phyloP scores from a whole-genome alignment of 2,329 filamentous ascomycete genomes.

The Dothideomycetes sp. region DNA sequence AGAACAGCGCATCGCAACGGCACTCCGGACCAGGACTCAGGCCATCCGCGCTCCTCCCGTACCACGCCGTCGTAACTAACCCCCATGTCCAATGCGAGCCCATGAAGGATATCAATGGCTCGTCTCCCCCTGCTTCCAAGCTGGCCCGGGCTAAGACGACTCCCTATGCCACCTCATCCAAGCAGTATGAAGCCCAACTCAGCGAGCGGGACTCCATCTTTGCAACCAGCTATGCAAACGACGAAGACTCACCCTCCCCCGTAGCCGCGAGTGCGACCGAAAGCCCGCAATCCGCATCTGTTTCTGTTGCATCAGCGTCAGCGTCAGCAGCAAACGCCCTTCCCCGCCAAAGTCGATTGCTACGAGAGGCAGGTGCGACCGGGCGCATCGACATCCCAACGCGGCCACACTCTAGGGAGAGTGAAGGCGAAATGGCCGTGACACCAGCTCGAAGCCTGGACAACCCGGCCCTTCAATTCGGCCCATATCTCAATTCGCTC shows the following conservation, averaged over 20 bases:
- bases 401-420: too few relatives aligned
- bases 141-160: constrained; percentile 7
- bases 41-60: too few relatives aligned
- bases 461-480: neutral
- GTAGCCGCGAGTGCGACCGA: constrained; percentile 30
- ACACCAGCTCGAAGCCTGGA: neutral
- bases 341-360: too few relatives aligned
- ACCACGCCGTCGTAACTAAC: too few relatives aligned
- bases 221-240: constrained; percentile 42
- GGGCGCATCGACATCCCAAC: too few relatives aligned
- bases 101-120: neutral
- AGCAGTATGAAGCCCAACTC: constrained; percentile 34
- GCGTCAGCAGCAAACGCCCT: too few relatives aligned
- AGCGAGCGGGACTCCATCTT: constrained; percentile 55
- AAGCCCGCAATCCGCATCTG: too few relatives aligned
- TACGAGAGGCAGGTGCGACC: too few relatives aligned
- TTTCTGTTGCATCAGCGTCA: too few relatives aligned
- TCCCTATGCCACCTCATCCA: neutral
- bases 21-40: too few relatives aligned
- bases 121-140: neutral
- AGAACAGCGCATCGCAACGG: too few relatives aligned
- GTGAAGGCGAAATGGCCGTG: too few relatives aligned
- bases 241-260: neutral
- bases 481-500: neutral
- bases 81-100: neutral